Percentiles rank a stretch among this genome's conserved stretches.
phyloP scores from a whole-genome alignment of 805 yeast genomes.

The Lipomyces yamadae region DNA sequence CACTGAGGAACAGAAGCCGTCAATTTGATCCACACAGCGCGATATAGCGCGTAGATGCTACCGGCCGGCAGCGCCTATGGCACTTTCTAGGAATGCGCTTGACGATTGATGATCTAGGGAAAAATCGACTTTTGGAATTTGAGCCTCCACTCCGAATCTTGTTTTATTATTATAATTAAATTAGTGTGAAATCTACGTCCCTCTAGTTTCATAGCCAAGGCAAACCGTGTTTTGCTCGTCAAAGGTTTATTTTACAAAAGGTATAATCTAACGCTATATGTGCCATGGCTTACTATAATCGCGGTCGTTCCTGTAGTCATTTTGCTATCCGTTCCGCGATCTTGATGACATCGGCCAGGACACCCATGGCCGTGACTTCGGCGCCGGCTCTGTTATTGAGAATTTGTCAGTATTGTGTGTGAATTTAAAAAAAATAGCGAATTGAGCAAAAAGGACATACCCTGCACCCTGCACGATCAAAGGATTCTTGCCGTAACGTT shows the following conservation, averaged over 20 bases:
- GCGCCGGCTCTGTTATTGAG: constrained; percentile 62
- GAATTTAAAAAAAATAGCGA: constrained; percentile 39
- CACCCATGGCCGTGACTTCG: constrained; percentile 83
- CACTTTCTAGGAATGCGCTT: too few species aligned
- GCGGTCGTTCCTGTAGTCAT: constrained; percentile 17
- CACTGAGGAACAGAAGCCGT: too few species aligned
- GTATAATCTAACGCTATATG: background rate
- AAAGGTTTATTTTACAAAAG: background rate
- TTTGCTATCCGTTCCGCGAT: constrained; percentile 77
- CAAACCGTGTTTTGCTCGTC: too few species aligned
- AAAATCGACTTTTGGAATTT: too few species aligned
- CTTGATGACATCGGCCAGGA: constrained; percentile 89
- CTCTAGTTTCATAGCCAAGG: too few species aligned
- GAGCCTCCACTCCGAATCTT: too few species aligned
- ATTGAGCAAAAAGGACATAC: constrained; percentile 12
- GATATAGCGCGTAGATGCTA: too few species aligned
- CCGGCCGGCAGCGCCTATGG: too few species aligned
- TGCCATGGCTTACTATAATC: background rate
- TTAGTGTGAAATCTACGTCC: too few species aligned
- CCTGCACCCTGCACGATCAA: constrained; percentile 98
- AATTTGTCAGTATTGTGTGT: constrained; percentile 38
- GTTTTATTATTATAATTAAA: background rate
- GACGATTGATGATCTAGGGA: too few species aligned
- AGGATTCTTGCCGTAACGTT: constrained; percentile 86
- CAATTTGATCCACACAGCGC: too few species aligned